These are phyloP conservation scores for Populus deltoides DNA, from an alignment of 345 rosid genomes.

Conservation along the genomic window DNA sequence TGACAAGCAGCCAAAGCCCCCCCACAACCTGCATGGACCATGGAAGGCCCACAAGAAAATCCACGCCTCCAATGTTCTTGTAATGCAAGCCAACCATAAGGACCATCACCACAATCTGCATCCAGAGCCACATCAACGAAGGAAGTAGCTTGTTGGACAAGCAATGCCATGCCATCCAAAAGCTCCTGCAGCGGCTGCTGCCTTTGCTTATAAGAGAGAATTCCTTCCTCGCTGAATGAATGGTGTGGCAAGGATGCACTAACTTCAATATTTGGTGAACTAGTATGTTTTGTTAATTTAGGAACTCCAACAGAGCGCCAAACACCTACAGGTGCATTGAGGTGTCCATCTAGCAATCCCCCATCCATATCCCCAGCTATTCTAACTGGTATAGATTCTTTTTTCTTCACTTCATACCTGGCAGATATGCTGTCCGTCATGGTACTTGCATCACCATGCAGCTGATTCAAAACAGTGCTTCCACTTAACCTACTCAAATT, in stretches of 20 bases:
- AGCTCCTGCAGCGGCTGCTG: conserved; percentile 93
- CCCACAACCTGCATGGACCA: conserved; percentile 98
- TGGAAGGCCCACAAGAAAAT: conserved; percentile 90
- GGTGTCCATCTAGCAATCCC: conserved; percentile 72
- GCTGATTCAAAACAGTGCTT: conserved; percentile 55
- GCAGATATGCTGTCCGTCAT: conserved; percentile 71
- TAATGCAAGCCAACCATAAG: conserved; percentile 96
- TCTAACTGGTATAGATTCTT: conserved; percentile 81
- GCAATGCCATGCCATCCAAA: conserved; percentile 79
- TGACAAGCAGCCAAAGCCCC: conserved; percentile 95
- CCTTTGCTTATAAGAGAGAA: conserved; percentile 79
- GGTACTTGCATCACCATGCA: conserved; percentile 70
- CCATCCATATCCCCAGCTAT: conserved; percentile 92
- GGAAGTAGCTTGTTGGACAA: conserved; percentile 97
- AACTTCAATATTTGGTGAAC: conserved; percentile 65
- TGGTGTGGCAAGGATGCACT: conserved; percentile 63
- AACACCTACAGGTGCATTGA: conserved; percentile 84
- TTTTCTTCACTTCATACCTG: conserved; percentile 75
- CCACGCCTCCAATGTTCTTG: conserved; percentile 97
- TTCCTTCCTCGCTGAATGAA: conserved; percentile 73
- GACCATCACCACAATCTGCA: conserved; percentile 91
- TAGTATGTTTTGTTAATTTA: conserved; percentile 65
- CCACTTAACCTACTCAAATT: conserved; percentile 61
- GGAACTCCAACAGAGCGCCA: conserved; percentile 95
- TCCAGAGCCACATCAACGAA: conserved; percentile 91